Percentiles rank a stretch among this genome's conserved stretches.
Conservation (phyloP, 441 rosid species). For the Adansonia rubrostipa region DNA sequence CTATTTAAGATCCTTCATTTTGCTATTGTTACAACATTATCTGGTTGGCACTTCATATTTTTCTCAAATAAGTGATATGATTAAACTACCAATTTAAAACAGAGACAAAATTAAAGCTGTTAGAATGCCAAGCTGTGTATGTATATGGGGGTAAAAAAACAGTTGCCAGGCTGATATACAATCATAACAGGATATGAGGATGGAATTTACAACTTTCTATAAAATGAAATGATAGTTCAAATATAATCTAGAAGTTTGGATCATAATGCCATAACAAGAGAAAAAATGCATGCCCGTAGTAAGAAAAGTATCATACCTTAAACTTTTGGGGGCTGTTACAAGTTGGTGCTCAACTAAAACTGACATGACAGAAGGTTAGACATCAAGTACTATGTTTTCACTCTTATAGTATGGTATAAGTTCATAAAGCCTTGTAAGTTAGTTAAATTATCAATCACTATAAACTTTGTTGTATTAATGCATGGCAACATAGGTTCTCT, state of each 20-base stretch:
- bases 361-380: conserved; percentile 77
- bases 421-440: conserved; percentile 63
- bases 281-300: not conserved
- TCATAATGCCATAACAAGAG: not conserved
- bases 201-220: not conserved
- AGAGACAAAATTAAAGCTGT: too few relatives aligned
- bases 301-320: conserved; percentile 55
- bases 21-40: too few relatives aligned
- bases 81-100: too few relatives aligned
- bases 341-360: conserved; percentile 81
- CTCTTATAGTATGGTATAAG: conserved; percentile 82
- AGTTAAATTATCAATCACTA: conserved; percentile 28
- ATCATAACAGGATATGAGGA: not conserved
- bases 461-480: not conserved
- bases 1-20: too few relatives aligned
- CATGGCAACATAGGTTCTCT: conserved; percentile 7
- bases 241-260: not conserved
- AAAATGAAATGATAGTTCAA: not conserved
- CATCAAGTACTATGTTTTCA: conserved; percentile 41
- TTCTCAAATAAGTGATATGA: too few relatives aligned
- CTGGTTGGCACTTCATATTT: too few relatives aligned
- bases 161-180: not conserved
- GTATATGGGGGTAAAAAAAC: too few relatives aligned
- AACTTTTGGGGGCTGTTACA: conserved; percentile 67
- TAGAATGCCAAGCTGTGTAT: too few relatives aligned